Base-by-base conservation (phyloP, 176 grass and related monocot species). In the Lolium rigidum region DNA sequence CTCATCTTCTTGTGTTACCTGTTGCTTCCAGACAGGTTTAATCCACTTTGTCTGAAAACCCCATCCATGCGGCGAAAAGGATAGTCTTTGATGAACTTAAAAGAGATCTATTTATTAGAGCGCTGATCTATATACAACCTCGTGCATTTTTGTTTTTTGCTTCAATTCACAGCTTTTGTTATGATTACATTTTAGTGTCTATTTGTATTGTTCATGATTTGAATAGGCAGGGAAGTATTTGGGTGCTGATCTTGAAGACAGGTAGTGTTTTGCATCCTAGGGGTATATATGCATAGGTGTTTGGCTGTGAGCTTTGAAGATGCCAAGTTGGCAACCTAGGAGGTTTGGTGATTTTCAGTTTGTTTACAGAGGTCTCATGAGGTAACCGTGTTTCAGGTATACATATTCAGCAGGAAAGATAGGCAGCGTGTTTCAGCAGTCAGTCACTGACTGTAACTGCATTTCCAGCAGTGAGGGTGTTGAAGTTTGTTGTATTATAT, bases 341-440 rank as follows among this genome's bases (percentile, higher is more conserved):
- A 60, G 57, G 57, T 74, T 56, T 83, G 35, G n/a, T 71, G 80
- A 18, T 51, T 44, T 20, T 83, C 51, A 18, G 67, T 46, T 83
- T 25, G 71, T 47, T 73, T 46, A 11, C 81, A 73, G 14, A 74
- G 59, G 68, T 59, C 9, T 0, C 67, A 56, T 18, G 50, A 6
- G 7, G 18, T 63, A 54, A 31, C 14, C 22, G 15, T 76, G 48
- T 10, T 48, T 14, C 6, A 76, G 25, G 21, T 7, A 17, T 48
- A 61, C 3, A 61, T 0, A 61, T 25, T 8, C 9, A 3, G 4
- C 22, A 14, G 4, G 4, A 10, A 25, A 9, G n/a, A 63, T 21
- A 24, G 9, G 4, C 60, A 14, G 60, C 1, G 22, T 63, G 60
- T 63, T 63, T 12, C 59, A 62, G 22, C 11, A 44, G 41, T 8